These are phyloP conservation scores for Huntiella savannae DNA, from an alignment of 2,329 filamentous ascomycete genomes.

Conservation along the genomic window DNA sequence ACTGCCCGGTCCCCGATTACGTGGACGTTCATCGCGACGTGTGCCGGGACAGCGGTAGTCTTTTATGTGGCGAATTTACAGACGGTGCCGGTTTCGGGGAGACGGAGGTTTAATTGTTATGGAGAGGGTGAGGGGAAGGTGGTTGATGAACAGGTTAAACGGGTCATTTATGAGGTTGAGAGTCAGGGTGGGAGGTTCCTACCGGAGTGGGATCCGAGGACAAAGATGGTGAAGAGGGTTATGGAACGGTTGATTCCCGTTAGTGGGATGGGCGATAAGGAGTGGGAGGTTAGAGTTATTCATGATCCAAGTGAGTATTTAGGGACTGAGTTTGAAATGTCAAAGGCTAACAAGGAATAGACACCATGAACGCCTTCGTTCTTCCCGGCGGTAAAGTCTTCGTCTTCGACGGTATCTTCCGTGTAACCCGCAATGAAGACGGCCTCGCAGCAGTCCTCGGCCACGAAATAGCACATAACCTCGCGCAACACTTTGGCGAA, in stretches of 20 bases:
- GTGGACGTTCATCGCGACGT: constrained; percentile 22
- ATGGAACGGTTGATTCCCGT: constrained; percentile 48
- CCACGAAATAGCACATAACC: constrained; percentile 63
- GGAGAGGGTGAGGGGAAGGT: constrained; percentile 23
- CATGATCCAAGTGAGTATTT: constrained; percentile 32
- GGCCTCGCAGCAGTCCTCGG: constrained; percentile 57
- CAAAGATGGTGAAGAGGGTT: constrained; percentile 39
- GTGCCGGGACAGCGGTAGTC: constrained; percentile 24
- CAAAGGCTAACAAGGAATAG: constrained; percentile 14
- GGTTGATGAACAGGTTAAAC: constrained; percentile 37
- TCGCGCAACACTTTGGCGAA: constrained; percentile 50
- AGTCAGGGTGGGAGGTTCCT: constrained; percentile 36
- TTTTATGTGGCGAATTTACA: constrained; percentile 56
- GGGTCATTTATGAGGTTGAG: constrained; percentile 35
- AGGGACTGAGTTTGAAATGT: constrained; percentile 1
- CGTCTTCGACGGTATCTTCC: constrained; percentile 54
- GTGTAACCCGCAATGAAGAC: constrained; percentile 46
- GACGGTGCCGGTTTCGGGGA: constrained; percentile 51
- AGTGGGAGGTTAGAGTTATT: constrained; percentile 61
- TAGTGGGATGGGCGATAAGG: constrained; percentile 35
- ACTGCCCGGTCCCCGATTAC: constrained; percentile 20
- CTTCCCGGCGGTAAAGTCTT: constrained; percentile 65
- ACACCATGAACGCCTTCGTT: constrained; percentile 54
- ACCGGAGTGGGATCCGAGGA: constrained; percentile 34
- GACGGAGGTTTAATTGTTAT: constrained; percentile 55